Evolutionary conservation across 2,329 filamentous ascomycete species (phyloP).

Genomic region (Fusarium chuoi): DNA sequence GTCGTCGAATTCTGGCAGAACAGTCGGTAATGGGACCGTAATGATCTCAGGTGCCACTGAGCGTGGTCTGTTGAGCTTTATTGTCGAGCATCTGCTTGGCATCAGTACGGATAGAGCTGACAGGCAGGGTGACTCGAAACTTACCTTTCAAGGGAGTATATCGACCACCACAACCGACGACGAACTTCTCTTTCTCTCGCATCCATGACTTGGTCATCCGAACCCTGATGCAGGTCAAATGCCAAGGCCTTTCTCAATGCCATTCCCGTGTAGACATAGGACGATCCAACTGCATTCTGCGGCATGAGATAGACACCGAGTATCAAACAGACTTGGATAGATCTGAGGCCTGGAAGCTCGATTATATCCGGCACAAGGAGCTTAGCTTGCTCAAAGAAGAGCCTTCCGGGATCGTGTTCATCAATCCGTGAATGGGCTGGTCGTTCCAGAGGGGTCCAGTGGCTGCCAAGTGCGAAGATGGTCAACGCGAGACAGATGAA

Average conservation of each 20-base stretch:
- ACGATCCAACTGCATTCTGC: background rate
- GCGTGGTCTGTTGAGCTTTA: background rate
- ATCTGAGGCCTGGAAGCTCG: background rate
- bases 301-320: conserved; percentile 2
- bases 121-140: fast-evolving
- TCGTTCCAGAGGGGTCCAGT: background rate
- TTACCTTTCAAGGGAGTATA: background rate
- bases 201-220: fast-evolving
- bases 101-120: background rate
- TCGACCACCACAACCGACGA: background rate
- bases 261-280: background rate
- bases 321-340: background rate
- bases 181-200: background rate
- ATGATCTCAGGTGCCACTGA: background rate
- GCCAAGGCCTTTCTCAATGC: background rate
- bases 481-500: background rate
- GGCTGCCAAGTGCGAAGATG: background rate
- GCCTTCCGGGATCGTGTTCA: background rate
- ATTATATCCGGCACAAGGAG: background rate
- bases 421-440: background rate
- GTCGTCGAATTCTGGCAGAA: background rate
- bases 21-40: background rate
- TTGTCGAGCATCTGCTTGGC: background rate
- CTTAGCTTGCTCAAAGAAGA: background rate
- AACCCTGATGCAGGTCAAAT: background rate